Base-by-base conservation (phyloP, 768 basidiomycete species). In the Suillus bovinus region DNA sequence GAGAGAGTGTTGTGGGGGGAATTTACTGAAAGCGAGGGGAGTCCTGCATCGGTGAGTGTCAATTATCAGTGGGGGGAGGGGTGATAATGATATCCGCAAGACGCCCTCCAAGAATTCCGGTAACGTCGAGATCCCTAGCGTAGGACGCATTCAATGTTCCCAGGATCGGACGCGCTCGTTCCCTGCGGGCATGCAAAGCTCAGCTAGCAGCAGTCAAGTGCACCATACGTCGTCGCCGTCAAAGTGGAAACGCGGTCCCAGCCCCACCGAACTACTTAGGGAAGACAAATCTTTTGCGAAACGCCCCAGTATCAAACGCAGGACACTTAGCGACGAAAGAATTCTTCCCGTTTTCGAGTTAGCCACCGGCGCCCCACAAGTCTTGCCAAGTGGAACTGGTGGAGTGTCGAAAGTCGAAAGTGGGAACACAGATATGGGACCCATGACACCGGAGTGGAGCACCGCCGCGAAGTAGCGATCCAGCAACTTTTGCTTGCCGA, bases 211-310 rank as follows among this genome's bases (percentile, higher is more conserved):
- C 17, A 38, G 61, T 13, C 64, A 64, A 10, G 56, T 54, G 0
- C 58, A 66, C 34, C 44, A 53, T 36, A 53, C 42, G 5, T 39
- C 66, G 13, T 73, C 78, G 13, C 77, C 77, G 36, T 75, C 78
- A 4, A 81, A 78, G 54, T 82, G 84, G 52, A 91, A 91, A 73
- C 82, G 90, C 24, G 82, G 82, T 2, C 85, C 87, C 36, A 90
- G 89, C 66, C 89, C 90, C 44, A 88, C 88, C 13, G 89, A 91
- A 74, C 74, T 89, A 59, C 73, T 78, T 60, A 86, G 82, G 71
- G 84, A 89, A 74, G 84, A 84, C 60, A 82, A 77, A 67, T 79
- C 82, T 59, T 76, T 84, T 61, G 81, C 83, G 33, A 91, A 91
- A 73, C 81, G 88, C 42, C 88, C 88, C 38, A 91, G 87, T 64